Conservation (phyloP, 2,329 filamentous ascomycete genomes). For the Fusarium chaquense region DNA sequence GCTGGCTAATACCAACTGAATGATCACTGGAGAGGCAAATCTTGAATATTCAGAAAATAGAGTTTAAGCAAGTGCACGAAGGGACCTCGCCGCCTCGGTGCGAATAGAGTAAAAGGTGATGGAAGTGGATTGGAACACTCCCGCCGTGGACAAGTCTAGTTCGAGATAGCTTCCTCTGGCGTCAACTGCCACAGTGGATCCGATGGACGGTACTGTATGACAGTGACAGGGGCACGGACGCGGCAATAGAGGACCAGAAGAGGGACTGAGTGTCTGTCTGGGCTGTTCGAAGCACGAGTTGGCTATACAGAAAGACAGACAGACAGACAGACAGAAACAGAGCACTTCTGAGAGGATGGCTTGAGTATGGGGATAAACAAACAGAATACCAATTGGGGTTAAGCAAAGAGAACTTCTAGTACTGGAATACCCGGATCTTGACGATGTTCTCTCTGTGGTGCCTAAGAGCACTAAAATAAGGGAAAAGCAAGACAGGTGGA, state of each 20-base stretch:
- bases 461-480: slow-evolving; percentile 31
- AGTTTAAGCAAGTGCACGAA: slow-evolving; percentile 6
- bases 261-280: slow-evolving; percentile 7
- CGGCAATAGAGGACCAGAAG: slow-evolving; percentile 10
- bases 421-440: slow-evolving; percentile 13
- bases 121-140: slow-evolving; percentile 35
- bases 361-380: background rate
- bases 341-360: slow-evolving; percentile 3
- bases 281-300: slow-evolving; percentile 11
- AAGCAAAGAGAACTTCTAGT: slow-evolving; percentile 8
- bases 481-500: background rate
- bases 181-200: slow-evolving; percentile 37
- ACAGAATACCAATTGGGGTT: background rate
- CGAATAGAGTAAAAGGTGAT: slow-evolving; percentile 24
- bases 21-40: slow-evolving; percentile 13
- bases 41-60: slow-evolving; percentile 8
- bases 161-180: slow-evolving; percentile 30
- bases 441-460: slow-evolving; percentile 12
- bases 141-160: slow-evolving; percentile 30
- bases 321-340: background rate
- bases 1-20: slow-evolving; percentile 34
- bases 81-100: slow-evolving; percentile 3
- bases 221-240: slow-evolving; percentile 25
- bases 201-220: background rate
- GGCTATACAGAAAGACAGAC: slow-evolving; percentile 19